A percentile compares a stretch with the other conserved stretches of the same genome.
Evolutionary conservation across 1,284 basidiomycete species (phyloP).

Genomic region (Ustilago shanxiensis): DNA sequence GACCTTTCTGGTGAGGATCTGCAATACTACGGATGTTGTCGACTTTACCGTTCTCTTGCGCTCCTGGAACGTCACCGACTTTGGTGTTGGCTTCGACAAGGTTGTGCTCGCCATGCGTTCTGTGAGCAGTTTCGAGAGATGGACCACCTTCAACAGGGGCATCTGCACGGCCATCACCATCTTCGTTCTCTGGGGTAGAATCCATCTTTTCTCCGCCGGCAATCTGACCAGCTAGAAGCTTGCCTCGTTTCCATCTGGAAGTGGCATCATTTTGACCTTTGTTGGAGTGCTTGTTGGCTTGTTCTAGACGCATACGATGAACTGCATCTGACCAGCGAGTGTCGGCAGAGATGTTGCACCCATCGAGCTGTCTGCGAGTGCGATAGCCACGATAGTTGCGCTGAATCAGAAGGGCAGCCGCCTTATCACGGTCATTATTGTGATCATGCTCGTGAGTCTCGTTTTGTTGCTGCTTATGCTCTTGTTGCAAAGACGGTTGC

Average conservation of each 20-base stretch:
- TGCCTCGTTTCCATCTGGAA: constrained; percentile 58
- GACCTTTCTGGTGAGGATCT: constrained; percentile 37
- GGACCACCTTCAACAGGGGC: constrained; percentile 51
- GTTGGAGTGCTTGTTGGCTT: constrained; percentile 49
- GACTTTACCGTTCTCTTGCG: constrained; percentile 56
- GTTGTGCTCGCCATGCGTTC: constrained; percentile 22
- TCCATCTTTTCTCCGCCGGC: constrained; percentile 45
- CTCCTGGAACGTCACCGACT: constrained; percentile 61
- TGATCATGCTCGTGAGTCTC: constrained; percentile 33
- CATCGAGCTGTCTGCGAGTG: constrained; percentile 52
- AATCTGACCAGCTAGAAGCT: constrained; percentile 58
- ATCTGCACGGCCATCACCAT: constrained; percentile 18
- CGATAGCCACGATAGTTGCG: constrained; percentile 61
- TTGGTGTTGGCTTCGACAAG: constrained; percentile 34
- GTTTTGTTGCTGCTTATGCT: not conserved
- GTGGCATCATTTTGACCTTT: constrained; percentile 46
- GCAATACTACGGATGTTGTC: constrained; percentile 64
- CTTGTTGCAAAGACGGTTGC: not conserved
- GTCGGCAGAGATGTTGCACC: constrained; percentile 56
- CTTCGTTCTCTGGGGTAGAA: constrained; percentile 20
- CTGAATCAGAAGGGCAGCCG: constrained; percentile 57
- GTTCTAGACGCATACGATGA: constrained; percentile 48
- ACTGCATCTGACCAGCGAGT: constrained; percentile 60
- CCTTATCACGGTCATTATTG: constrained; percentile 40
- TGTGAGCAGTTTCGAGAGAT: constrained; percentile 23